These are phyloP conservation scores for Pachyrhizus erosus DNA, from an alignment of 306 rosid species.

Conservation along the genomic window DNA sequence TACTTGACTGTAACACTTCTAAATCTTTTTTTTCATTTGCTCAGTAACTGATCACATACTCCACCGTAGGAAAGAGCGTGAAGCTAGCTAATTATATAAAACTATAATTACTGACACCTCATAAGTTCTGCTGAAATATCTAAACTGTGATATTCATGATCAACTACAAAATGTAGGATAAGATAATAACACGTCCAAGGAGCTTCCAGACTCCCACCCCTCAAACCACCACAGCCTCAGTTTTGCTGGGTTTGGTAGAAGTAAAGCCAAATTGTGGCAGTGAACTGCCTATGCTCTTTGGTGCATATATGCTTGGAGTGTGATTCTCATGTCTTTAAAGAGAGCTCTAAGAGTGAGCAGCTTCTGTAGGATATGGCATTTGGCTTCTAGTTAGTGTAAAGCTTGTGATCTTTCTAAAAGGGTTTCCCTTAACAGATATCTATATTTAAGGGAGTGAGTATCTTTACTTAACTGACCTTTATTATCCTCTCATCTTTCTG, in stretches of 20 bases:
- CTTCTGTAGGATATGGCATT: neutral
- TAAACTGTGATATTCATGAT: neutral
- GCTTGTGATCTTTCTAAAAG: no score
- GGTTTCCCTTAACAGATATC: neutral
- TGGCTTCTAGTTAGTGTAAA: neutral
- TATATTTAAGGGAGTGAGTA: neutral
- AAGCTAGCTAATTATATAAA: slow-evolving; percentile 7
- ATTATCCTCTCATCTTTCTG: neutral
- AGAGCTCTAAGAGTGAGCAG: neutral
- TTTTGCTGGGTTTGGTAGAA: no score
- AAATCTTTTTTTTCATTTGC: neutral
- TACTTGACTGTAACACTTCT: neutral
- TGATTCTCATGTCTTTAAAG: neutral
- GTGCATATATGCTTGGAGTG: neutral
- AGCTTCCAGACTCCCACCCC: no score
- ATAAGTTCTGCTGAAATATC: slow-evolving; percentile 1
- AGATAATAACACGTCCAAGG: neutral
- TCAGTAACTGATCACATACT: slow-evolving; percentile 20
- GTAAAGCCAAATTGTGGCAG: no score
- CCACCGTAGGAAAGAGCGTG: neutral
- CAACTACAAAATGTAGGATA: neutral
- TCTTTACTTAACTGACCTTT: neutral
- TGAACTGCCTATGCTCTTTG: neutral
- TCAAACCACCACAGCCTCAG: no score
- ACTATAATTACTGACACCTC: neutral